A percentile compares a stretch with the other conserved stretches of the same genome.
Evolutionary conservation across 1,284 basidiomycete genomes (phyloP).

Genomic region (Coniferiporia weirii): DNA sequence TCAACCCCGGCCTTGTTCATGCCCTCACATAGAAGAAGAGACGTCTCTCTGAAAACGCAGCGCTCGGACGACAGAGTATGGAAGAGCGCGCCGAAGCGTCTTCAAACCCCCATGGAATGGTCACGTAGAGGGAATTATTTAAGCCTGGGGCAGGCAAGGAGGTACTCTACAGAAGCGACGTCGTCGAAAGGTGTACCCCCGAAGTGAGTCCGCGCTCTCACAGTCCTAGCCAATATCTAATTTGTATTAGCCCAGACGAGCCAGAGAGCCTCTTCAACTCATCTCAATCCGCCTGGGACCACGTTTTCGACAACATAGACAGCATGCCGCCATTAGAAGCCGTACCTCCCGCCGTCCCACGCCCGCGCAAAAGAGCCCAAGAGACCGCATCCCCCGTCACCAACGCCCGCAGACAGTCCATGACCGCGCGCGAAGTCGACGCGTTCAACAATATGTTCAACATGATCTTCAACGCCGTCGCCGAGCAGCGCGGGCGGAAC

Average conservation of each 20-base stretch:
- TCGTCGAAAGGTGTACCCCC: not conserved
- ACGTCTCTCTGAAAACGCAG: not conserved
- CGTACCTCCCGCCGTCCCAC: constrained; percentile 12
- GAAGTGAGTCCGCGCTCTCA: not conserved
- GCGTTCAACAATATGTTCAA: constrained; percentile 70
- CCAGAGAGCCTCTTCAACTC: constrained; percentile 10
- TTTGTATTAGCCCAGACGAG: not conserved
- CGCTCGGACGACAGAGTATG: not conserved
- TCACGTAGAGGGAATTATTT: not conserved
- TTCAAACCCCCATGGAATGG: not conserved
- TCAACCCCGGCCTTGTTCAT: not conserved
- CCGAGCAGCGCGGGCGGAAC: constrained; percentile 29
- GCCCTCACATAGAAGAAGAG: not conserved
- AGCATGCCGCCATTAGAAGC: constrained; percentile 24
- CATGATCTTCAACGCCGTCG: constrained; percentile 57
- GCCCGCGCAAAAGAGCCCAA: constrained; percentile 13
- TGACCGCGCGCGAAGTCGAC: constrained; percentile 61
- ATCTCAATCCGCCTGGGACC: constrained; percentile 46
- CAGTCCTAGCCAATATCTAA: not conserved
- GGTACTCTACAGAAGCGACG: constrained; percentile 1
- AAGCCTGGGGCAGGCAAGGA: constrained; percentile 4
- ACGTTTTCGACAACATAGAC: constrained; percentile 44
- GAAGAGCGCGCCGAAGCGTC: not conserved
- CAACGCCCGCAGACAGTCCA: constrained; percentile 43
- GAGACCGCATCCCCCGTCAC: constrained; percentile 14